Evolutionary conservation across 345 rosid species (phyloP), one percentile per base, ranked within the genome.

Genomic region (Camelina sativa): DNA sequence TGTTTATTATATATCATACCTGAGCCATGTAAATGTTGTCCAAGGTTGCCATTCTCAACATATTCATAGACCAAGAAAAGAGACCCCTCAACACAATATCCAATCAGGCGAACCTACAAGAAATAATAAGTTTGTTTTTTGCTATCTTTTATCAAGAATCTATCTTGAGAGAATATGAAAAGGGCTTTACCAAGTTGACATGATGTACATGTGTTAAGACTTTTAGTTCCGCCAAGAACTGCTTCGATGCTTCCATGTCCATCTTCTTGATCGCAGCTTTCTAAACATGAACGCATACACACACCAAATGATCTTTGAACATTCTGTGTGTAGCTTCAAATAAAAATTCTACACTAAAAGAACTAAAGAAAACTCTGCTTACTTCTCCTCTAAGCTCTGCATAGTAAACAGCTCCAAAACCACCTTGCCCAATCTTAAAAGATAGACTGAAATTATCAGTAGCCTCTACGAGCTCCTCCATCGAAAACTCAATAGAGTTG

Each of bases 221-320:
- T 80, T 90, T 90, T 71, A 95, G 77, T 76, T 92, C 99, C 15
- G 96, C 97, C 28, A 89, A 87, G 81, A 95, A 95, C 83, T 95
- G 97, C 80, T 82, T 89, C 0, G 97, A 82, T 57, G 93, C 97
- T 81, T 90, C 89, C 99, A 95, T 90, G 60, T 95, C 93, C 99
- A 95, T 95, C 85, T 90, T 95, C 85, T 95, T 95, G 80, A 95
- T 92, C 28, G 99, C 97, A 75, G 96, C 93, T 92, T 83, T 91
- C 99, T 95, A 84, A 76, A 67, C 52, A 80, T 53, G 8, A 19
- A 67, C 4, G 19, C 40, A 37, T 8, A 35, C 3, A 37, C 40
- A 35, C 8, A 35, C 40, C 40, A 8, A 64, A 67, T 16, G 4
- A 19, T 40, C 54, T 54, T 4, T 32, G 5, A 32, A 68, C 30